A percentile compares a stretch with the other conserved stretches of the same genome.
phyloP scores from a whole-genome alignment of 768 basidiomycete genomes.

The Auriscalpium microsporum region DNA sequence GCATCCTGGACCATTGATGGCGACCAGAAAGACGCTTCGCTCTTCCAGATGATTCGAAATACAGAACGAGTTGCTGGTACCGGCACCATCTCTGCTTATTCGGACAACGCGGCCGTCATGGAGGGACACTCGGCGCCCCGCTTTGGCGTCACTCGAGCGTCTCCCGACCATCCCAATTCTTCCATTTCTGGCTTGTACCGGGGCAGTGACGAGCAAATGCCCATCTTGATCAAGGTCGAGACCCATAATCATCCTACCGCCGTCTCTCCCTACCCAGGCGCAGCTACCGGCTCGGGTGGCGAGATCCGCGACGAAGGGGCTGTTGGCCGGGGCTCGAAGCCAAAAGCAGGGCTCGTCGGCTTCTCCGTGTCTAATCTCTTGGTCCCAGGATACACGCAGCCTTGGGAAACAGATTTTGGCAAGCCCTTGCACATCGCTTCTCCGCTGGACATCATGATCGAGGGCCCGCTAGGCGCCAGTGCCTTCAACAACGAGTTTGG shows the following conservation, averaged over 20 bases:
- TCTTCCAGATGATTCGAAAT: conserved; percentile 97
- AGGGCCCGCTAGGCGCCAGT: conserved; percentile 88
- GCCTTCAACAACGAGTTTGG: conserved; percentile 99
- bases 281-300: conserved; percentile 95
- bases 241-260: conserved; percentile 99
- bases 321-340: conserved; percentile 89
- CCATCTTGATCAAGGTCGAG: conserved; percentile 93
- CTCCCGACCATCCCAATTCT: conserved; percentile 15
- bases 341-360: conserved; percentile 90
- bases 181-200: conserved; percentile 37
- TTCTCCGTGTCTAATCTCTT: conserved; percentile 92
- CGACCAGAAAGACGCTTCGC: conserved; percentile 49
- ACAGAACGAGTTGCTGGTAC: conserved; percentile 70
- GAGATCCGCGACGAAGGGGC: conserved; percentile 98
- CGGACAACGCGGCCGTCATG: conserved; percentile 95
- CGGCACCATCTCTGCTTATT: conserved; percentile 93
- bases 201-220: conserved; percentile 58
- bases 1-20: conserved; percentile 91
- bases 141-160: conserved; percentile 46
- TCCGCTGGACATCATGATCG: conserved; percentile 93
- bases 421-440: conserved; percentile 86
- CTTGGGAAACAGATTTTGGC: conserved; percentile 95
- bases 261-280: conserved; percentile 97
- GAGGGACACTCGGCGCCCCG: conserved; percentile 67
- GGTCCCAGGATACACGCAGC: conserved; percentile 85